These are phyloP conservation scores for Cetraspora pellucida DNA, from an alignment of 192 early-diverging fungal genomes.

Conservation along the genomic window DNA sequence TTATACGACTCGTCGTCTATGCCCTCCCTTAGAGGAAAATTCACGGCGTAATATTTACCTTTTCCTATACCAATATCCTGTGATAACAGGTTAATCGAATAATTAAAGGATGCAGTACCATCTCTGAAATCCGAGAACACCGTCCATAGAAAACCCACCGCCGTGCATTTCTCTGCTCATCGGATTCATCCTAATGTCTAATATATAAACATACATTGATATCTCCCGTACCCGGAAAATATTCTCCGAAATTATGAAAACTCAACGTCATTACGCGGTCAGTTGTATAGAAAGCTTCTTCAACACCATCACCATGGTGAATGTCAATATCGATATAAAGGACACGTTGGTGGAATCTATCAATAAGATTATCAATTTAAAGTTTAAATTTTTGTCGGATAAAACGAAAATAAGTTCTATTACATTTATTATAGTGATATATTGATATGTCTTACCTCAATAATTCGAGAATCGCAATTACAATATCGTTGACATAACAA, in stretches of 20 bases:
- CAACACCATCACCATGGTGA: conserved; percentile 98
- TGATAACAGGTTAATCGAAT: neutral
- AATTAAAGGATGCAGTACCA: neutral
- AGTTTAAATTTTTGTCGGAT: conserved; percentile 15
- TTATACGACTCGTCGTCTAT: conserved; percentile 91
- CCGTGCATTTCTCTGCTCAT: neutral
- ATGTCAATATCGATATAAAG: conserved; percentile 99
- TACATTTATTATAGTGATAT: neutral
- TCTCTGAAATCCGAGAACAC: neutral
- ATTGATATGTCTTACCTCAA: conserved; percentile 54
- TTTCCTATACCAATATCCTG: conserved; percentile 89
- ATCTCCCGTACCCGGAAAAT: conserved; percentile 97
- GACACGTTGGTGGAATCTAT: conserved; percentile 81
- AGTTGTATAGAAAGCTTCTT: conserved; percentile 99
- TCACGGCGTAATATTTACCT: conserved; percentile 93
- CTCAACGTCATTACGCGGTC: conserved; percentile 99
- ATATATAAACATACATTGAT: conserved; percentile 62
- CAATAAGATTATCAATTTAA: neutral
- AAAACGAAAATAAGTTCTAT: neutral
- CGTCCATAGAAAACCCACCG: conserved; percentile 13
- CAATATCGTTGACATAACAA: conserved; percentile 99
- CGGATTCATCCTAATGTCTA: neutral
- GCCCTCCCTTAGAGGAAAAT: conserved; percentile 94
- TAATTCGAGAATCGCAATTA: conserved; percentile 89
- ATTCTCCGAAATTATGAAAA: conserved; percentile 99